Conservation (phyloP, 1,284 basidiomycete genomes). For the Sanguinoderma infundibulare region DNA sequence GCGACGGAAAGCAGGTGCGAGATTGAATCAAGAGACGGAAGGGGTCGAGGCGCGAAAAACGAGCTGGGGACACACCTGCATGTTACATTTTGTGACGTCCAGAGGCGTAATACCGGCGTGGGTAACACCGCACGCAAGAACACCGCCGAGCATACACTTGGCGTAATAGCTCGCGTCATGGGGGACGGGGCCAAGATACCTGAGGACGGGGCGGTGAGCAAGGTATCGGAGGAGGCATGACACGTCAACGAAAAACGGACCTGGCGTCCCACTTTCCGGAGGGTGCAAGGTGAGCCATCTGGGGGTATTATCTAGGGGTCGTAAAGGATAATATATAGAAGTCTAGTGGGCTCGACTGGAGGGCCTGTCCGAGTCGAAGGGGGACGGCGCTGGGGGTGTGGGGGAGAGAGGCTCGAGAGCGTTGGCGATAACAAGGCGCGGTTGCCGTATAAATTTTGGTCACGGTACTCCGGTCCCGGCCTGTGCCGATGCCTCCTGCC, state of each 20-base stretch:
- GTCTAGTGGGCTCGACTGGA: constrained; percentile 35
- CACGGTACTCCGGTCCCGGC: constrained; percentile 26
- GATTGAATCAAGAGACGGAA: background rate
- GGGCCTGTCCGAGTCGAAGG: constrained; percentile 36
- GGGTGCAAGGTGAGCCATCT: constrained; percentile 42
- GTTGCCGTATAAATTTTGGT: constrained; percentile 23
- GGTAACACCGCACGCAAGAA: constrained; percentile 91
- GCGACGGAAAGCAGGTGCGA: no score
- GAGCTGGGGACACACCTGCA: constrained; percentile 74
- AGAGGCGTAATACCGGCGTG: constrained; percentile 94
- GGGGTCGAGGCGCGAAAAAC: constrained; percentile 19
- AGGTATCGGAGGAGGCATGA: constrained; percentile 11
- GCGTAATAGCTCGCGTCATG: constrained; percentile 77
- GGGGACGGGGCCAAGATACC: constrained; percentile 71
- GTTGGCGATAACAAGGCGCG: constrained; percentile 6
- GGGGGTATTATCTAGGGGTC: constrained; percentile 34
- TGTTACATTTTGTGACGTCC: constrained; percentile 97
- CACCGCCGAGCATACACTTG: constrained; percentile 89
- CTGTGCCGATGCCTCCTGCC: constrained; percentile 19
- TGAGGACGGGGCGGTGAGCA: constrained; percentile 30
- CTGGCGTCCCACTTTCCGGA: constrained; percentile 73
- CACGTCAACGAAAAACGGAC: constrained; percentile 40
- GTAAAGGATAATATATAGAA: constrained; percentile 24
- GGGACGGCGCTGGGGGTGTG: constrained; percentile 7
- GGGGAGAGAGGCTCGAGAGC: constrained; percentile 2